These are phyloP conservation scores for Bipolaris sorokiniana DNA, from an alignment of 2,329 filamentous ascomycete genomes.

Conservation along the genomic window DNA sequence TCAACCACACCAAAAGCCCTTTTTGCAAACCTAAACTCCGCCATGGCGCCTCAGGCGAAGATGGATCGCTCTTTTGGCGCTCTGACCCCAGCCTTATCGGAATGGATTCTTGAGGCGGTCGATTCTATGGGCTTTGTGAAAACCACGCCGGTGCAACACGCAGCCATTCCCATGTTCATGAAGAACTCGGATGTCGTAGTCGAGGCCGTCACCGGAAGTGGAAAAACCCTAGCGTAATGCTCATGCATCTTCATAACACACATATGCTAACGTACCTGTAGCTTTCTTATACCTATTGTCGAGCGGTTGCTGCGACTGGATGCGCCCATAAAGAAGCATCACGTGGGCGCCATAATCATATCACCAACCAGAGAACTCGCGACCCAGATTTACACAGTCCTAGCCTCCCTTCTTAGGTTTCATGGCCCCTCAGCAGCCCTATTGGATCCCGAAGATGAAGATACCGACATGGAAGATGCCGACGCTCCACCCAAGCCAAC, in stretches of 20 bases:
- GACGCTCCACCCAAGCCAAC: constrained; percentile 47
- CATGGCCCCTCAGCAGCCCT: constrained; percentile 78
- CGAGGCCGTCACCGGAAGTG: constrained; percentile 62
- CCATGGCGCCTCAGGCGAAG: constrained; percentile 45
- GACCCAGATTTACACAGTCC: constrained; percentile 83
- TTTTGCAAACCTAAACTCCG: neutral
- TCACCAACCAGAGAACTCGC: constrained; percentile 93
- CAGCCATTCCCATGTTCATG: constrained; percentile 85
- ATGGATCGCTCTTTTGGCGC: constrained; percentile 67
- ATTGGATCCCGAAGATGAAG: constrained; percentile 60
- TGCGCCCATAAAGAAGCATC: constrained; percentile 84
- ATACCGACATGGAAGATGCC: constrained; percentile 50
- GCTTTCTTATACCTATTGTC: constrained; percentile 80
- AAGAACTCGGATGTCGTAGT: constrained; percentile 92
- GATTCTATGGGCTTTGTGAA: constrained; percentile 82
- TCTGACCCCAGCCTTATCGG: constrained; percentile 71
- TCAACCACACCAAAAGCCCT: constrained; percentile 4
- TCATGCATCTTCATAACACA: too few species aligned
- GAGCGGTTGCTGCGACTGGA: constrained; percentile 81
- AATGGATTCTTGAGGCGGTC: constrained; percentile 87
- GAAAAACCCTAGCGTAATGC: constrained; percentile 42
- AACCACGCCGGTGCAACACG: constrained; percentile 95
- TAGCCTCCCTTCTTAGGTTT: constrained; percentile 78
- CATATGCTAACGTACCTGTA: constrained; percentile 8
- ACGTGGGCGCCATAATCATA: constrained; percentile 88